These are phyloP conservation scores for Hyphodiscus hymeniophilus DNA, from an alignment of 495 filamentous ascomycete species.

Conservation along the genomic window DNA sequence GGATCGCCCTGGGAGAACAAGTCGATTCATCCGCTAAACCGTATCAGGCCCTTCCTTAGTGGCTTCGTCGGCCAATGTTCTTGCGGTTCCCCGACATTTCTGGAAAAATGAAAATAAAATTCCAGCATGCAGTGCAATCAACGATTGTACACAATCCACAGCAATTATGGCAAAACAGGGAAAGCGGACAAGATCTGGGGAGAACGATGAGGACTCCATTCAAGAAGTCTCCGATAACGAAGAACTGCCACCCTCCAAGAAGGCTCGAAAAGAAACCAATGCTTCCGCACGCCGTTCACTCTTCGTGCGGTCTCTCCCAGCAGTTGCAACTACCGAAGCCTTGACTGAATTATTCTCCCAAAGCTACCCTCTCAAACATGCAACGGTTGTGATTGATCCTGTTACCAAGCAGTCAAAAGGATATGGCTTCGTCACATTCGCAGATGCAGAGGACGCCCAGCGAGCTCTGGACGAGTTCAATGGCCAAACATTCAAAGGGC, in stretches of 20 bases:
- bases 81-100: too few relatives aligned
- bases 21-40: background rate
- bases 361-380: conserved; percentile 89
- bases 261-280: conserved; percentile 21
- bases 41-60: too few relatives aligned
- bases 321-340: conserved; percentile 68
- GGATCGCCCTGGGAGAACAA: background rate
- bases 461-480: conserved; percentile 71
- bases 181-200: conserved; percentile 18
- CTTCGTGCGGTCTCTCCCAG: conserved; percentile 82
- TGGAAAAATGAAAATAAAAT: background rate
- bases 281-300: conserved; percentile 52
- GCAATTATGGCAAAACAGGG: conserved; percentile 13
- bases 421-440: conserved; percentile 95
- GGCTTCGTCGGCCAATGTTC: too few relatives aligned
- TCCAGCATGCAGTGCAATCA: background rate
- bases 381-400: conserved; percentile 74
- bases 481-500: conserved; percentile 61
- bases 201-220: conserved; percentile 9
- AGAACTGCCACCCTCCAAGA: conserved; percentile 14
- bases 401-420: conserved; percentile 78
- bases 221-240: conserved; percentile 4
- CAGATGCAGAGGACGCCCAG: conserved; percentile 83
- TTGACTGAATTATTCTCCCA: conserved; percentile 87
- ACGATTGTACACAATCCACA: background rate